phyloP scores from a whole-genome alignment of 768 basidiomycete genomes.

The Boletus sensibilis region DNA sequence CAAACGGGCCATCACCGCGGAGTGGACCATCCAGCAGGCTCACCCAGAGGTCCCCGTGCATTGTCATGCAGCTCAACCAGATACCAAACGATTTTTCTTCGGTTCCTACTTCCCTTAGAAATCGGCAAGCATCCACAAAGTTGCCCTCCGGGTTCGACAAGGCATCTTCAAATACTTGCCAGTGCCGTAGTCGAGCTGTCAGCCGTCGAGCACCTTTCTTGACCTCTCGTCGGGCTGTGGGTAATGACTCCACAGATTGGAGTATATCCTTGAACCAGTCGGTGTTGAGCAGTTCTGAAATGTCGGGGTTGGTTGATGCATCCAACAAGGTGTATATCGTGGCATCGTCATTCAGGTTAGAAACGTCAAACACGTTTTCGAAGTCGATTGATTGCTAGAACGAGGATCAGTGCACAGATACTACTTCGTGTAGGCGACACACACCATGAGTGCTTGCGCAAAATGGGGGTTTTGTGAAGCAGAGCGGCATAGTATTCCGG shows the following conservation, averaged over 20 bases:
- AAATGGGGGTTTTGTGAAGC: conserved; percentile 64
- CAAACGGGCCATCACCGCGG: conserved; percentile 33
- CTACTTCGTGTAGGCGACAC: not conserved
- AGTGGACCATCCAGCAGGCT: conserved; percentile 15
- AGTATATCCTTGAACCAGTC: conserved; percentile 31
- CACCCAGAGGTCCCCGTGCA: conserved; percentile 49
- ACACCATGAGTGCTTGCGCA: conserved; percentile 46
- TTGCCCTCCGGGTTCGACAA: conserved; percentile 51
- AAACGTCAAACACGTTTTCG: conserved; percentile 50
- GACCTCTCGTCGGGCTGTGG: conserved; percentile 39
- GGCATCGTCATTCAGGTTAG: conserved; percentile 49
- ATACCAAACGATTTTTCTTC: conserved; percentile 71
- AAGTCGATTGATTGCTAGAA: conserved; percentile 61
- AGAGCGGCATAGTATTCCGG: conserved; percentile 59
- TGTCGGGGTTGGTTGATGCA: conserved; percentile 62
- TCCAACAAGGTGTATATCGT: conserved; percentile 59
- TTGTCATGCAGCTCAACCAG: conserved; percentile 68
- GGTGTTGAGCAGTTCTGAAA: conserved; percentile 52
- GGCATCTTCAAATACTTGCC: conserved; percentile 61
- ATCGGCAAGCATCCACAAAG: conserved; percentile 45
- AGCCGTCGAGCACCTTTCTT: conserved; percentile 51
- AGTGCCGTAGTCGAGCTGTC: conserved; percentile 49
- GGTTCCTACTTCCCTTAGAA: conserved; percentile 59
- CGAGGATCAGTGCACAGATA: conserved; percentile 2
- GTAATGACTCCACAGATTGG: conserved; percentile 16